Evolutionary conservation across 1,284 basidiomycete genomes (phyloP).

Genomic region (Cystobasidiaceae sp.): DNA sequence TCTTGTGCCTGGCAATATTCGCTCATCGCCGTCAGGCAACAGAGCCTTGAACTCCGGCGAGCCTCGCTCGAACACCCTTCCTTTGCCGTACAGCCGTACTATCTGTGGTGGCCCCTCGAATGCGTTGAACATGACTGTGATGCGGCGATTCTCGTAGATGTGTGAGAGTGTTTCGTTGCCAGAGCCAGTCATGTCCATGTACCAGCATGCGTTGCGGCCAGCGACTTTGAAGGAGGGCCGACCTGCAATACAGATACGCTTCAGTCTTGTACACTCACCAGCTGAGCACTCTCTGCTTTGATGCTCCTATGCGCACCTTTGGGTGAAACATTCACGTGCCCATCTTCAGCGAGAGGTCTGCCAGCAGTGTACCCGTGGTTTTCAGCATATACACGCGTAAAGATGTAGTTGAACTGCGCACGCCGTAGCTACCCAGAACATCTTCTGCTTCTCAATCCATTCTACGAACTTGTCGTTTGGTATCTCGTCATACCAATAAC

Average conservation of each 20-base stretch:
- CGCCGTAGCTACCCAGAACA: constrained; percentile 36
- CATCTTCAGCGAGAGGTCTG: constrained; percentile 25
- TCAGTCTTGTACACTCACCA: no score
- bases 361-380: no score
- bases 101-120: constrained; percentile 36
- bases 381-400: no score
- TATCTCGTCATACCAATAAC: constrained; percentile 37
- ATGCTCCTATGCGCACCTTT: constrained; percentile 7
- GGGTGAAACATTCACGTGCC: constrained; percentile 34
- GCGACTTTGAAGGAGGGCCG: constrained; percentile 30
- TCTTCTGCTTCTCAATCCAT: constrained; percentile 31
- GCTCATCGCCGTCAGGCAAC: constrained; percentile 27
- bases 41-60: constrained; percentile 29
- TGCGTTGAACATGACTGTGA: constrained; percentile 35
- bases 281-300: no score
- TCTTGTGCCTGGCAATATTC: constrained; percentile 33
- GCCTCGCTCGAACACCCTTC: constrained; percentile 34
- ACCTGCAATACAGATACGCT: no score
- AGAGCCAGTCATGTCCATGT: constrained; percentile 34
- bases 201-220: constrained; percentile 30
- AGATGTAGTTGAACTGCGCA: no score
- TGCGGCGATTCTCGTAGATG: constrained; percentile 32
- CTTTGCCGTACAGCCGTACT: constrained; percentile 36
- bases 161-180: constrained; percentile 37
- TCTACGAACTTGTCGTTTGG: constrained; percentile 22